Evolutionary conservation across 495 filamentous ascomycete species (phyloP).

Genomic region (Halenospora varia): DNA sequence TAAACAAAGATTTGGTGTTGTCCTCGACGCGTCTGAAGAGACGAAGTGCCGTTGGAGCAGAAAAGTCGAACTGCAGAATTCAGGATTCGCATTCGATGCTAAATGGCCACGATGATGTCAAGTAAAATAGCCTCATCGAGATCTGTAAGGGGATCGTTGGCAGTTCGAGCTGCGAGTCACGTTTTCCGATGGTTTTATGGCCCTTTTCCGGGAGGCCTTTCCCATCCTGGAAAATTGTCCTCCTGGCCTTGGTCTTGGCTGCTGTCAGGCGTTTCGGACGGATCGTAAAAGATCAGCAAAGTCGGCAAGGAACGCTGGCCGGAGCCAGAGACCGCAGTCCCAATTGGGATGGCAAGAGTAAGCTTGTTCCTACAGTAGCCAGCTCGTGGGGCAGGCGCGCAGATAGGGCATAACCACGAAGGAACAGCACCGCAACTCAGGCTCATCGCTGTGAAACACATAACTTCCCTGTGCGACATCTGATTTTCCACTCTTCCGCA

Average conservation of each 20-base stretch:
- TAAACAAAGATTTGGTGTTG: background rate
- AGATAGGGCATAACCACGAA: background rate
- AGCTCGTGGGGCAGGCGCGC: no score
- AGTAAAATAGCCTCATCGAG: no score
- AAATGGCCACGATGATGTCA: background rate
- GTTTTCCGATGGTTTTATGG: no score
- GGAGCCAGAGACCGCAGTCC: background rate
- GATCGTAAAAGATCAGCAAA: background rate
- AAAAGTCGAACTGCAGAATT: background rate
- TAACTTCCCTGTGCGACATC: background rate
- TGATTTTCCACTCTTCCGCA: background rate
- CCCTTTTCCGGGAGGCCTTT: background rate
- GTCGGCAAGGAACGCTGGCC: background rate
- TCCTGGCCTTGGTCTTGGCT: background rate
- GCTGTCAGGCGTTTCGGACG: background rate
- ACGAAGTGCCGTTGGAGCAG: no score
- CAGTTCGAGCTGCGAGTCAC: no score
- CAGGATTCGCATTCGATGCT: no score
- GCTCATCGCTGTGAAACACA: background rate
- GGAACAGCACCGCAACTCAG: background rate
- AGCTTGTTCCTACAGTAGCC: background rate
- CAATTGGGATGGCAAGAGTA: background rate
- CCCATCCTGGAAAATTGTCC: background rate
- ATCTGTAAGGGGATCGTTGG: no score
- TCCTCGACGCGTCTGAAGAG: background rate